Evolutionary conservation across 768 basidiomycete species (phyloP).

Genomic region (Leucosporidium scottii): DNA sequence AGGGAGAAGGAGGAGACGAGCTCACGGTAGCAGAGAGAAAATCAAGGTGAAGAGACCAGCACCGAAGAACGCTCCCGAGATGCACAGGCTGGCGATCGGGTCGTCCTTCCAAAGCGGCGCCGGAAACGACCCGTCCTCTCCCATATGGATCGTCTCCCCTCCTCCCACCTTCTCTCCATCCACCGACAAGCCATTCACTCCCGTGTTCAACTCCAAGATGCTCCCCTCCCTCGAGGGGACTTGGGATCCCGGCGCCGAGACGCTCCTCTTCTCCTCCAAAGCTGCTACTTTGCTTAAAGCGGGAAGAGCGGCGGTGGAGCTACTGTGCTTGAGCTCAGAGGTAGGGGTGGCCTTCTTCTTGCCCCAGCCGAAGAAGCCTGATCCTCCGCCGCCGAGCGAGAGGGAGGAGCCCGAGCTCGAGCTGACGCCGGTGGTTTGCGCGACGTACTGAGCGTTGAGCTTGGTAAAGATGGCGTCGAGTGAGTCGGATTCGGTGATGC

Average conservation of each 20-base stretch:
- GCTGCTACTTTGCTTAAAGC: too few relatives aligned
- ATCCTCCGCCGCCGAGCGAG: neutral
- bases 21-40: neutral
- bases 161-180: too few relatives aligned
- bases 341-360: neutral
- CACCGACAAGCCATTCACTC: too few relatives aligned
- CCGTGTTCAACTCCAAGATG: too few relatives aligned
- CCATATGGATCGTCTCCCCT: too few relatives aligned
- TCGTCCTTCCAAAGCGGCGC: conserved; percentile 26
- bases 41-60: conserved; percentile 1
- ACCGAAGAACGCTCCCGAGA: conserved; percentile 13
- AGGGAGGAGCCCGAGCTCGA: neutral
- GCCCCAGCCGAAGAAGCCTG: conserved; percentile 17
- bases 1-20: too few relatives aligned
- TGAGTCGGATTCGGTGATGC: conserved; percentile 16
- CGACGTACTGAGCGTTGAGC: conserved; percentile 26
- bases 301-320: neutral
- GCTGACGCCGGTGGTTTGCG: conserved; percentile 2
- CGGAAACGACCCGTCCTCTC: neutral
- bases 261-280: too few relatives aligned
- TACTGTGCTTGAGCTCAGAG: neutral
- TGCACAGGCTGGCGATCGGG: conserved; percentile 9
- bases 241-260: too few relatives aligned
- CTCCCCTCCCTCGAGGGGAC: too few relatives aligned
- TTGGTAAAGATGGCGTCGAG: conserved; percentile 18